These are phyloP conservation scores for Lyophyllum decastes DNA, from an alignment of 768 basidiomycete genomes.

Conservation along the genomic window DNA sequence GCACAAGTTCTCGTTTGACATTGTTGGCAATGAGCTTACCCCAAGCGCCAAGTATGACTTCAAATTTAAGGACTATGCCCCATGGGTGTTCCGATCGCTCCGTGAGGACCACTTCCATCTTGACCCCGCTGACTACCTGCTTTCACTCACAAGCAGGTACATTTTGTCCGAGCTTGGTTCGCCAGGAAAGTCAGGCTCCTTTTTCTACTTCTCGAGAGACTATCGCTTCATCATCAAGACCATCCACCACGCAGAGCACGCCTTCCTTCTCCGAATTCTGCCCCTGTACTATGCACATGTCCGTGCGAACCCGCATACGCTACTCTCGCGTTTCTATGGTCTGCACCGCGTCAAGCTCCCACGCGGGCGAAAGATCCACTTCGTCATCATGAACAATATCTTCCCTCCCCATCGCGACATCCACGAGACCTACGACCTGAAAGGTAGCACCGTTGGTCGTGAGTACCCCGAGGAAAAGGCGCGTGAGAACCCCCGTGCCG, in stretches of 20 bases:
- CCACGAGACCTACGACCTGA: constrained; percentile 97
- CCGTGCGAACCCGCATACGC: constrained; percentile 87
- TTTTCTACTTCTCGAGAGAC: constrained; percentile 99
- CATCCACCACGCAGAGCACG: constrained; percentile 92
- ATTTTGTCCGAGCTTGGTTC: constrained; percentile 97
- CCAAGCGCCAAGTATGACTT: constrained; percentile 98
- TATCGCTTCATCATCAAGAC: constrained; percentile 99
- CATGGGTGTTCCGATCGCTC: constrained; percentile 95
- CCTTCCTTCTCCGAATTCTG: constrained; percentile 86
- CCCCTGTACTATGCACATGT: constrained; percentile 85
- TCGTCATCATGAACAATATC: constrained; percentile 99
- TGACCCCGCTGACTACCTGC: constrained; percentile 96
- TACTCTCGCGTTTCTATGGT: constrained; percentile 94
- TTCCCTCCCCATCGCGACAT: constrained; percentile 97
- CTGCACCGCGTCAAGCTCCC: constrained; percentile 97
- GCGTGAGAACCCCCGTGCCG: constrained; percentile 80
- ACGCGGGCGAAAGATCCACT: constrained; percentile 92
- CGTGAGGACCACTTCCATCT: constrained; percentile 94
- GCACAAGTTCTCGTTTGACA: constrained; percentile 97
- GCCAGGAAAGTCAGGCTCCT: constrained; percentile 97
- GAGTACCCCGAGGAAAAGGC: constrained; percentile 84
- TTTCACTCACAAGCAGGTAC: constrained; percentile 95
- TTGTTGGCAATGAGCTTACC: constrained; percentile 96
- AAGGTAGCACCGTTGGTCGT: constrained; percentile 90
- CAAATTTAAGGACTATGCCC: constrained; percentile 99